Conservation (phyloP, 108 stramenopile genomes). For the Skeletonema potamos region DNA sequence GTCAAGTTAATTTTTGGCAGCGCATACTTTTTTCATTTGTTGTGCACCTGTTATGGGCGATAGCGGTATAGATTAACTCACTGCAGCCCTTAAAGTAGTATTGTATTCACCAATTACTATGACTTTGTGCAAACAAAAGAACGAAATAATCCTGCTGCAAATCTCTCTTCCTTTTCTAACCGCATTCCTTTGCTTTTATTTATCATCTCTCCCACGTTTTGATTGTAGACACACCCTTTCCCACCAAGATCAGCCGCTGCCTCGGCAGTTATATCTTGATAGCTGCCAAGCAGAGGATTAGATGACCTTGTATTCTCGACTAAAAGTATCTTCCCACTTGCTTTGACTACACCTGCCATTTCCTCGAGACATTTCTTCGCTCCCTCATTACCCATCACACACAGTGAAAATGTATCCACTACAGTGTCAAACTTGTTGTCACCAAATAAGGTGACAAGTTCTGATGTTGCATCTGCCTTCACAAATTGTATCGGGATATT, state of each 20-base stretch:
- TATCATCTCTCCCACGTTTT: conserved; percentile 75
- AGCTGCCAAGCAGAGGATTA: conserved; percentile 67
- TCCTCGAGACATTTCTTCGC: conserved; percentile 63
- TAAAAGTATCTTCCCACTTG: conserved; percentile 51
- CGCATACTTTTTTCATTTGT: conserved; percentile 1
- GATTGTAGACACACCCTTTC: conserved; percentile 89
- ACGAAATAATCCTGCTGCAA: conserved; percentile 77
- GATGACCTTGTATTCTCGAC: conserved; percentile 82
- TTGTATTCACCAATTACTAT: not conserved
- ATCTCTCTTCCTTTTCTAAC: conserved; percentile 50
- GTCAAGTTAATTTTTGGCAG: not conserved
- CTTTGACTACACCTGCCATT: conserved; percentile 64
- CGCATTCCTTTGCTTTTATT: conserved; percentile 38
- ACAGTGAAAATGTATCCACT: conserved; percentile 84
- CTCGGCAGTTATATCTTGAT: conserved; percentile 82
- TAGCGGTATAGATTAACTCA: not conserved
- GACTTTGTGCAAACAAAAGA: conserved; percentile 55
- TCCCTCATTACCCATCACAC: conserved; percentile 81
- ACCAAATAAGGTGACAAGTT: conserved; percentile 63
- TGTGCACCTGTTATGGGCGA: not conserved
- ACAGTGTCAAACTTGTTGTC: conserved; percentile 71
- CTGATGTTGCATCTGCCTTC: conserved; percentile 78
- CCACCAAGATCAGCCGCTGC: conserved; percentile 78
- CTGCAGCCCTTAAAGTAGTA: not conserved
- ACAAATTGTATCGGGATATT: conserved; percentile 50